Base-by-base conservation (phyloP, 2,329 filamentous ascomycete species). In the Colletotrichum spinosum region DNA sequence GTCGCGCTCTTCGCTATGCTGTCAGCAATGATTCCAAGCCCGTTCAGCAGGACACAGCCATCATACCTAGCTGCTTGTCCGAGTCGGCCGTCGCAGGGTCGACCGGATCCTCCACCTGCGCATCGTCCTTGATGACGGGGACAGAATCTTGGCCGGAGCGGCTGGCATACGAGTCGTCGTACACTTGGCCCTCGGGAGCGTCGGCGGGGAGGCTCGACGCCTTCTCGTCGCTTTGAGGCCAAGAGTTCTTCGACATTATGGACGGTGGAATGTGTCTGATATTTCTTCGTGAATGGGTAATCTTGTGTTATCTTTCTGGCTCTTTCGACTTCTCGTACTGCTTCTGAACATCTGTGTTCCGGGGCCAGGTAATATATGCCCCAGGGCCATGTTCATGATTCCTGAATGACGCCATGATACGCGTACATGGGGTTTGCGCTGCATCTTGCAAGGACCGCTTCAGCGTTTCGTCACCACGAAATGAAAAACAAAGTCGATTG, bases 1-100 rank as follows among this genome's bases (percentile, higher is more conserved):
- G 59, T 77, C 74, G 12, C 70, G 69, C 50, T 69, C 72, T 76
- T 34, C 3, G 13, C 25, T 25, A 25, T 5, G 25, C 25, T 5
- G 25, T 25, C 25, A 25, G 25, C 25, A 25, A 25, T 5, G 5
- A 25, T 25, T 4, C 25, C 25, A 25, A 25, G 25, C 25, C 25
- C 25, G 25, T 25, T 25, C 25, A 25, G 25, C 25, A 25, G 25
- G 25, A 25, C 25, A 25, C 25, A 25, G 25, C 25, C 25, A 25
- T 25, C 25, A 4, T 25, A 69, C 70, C 59, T 8, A 72, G 63
- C 35, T 72, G 69, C 11, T 66, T 60, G 15, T 70, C 59, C 2
- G 69, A 61, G 25, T 69, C 61, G 17, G 66, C 65, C 6, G 53
- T 45, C 2, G 49, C 42, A 35, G 44, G 37, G 17, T 68, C 59